phyloP scores from a whole-genome alignment of 2,329 filamentous ascomycete genomes.

The Aspergillus costaricaensis region DNA sequence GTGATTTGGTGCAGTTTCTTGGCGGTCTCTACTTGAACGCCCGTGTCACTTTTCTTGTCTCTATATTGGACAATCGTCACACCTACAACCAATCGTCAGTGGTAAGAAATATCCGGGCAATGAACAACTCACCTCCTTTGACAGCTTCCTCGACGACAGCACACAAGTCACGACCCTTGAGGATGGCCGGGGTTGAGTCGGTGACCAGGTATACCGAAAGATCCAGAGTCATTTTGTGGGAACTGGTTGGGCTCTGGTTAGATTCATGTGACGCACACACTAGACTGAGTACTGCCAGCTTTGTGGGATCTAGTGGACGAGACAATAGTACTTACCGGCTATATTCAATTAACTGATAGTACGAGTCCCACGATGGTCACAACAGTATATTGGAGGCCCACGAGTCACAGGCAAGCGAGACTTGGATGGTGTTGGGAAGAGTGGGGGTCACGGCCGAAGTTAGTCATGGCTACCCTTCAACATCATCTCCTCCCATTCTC shows the following conservation, averaged over 20 bases:
- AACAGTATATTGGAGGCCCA: background rate
- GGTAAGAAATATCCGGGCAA: background rate
- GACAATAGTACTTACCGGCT: background rate
- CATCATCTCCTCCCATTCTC: background rate
- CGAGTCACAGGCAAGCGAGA: background rate
- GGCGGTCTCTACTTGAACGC: slow-evolving; percentile 68
- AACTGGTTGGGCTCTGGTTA: background rate
- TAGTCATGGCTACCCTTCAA: background rate
- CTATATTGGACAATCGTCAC: slow-evolving; percentile 86
- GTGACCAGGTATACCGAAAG: slow-evolving; percentile 90
- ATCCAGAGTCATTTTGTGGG: slow-evolving; percentile 56
- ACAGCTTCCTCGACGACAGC: slow-evolving; percentile 74
- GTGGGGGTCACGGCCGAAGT: background rate
- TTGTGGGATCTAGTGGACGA: background rate
- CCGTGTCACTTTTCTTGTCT: slow-evolving; percentile 81
- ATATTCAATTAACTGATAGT: background rate
- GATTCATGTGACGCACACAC: background rate
- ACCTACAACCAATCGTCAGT: slow-evolving; percentile 42
- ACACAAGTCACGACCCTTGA: slow-evolving; percentile 70
- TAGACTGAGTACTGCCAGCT: background rate
- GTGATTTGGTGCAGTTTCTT: slow-evolving; percentile 72
- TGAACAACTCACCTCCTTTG: slow-evolving; percentile 60
- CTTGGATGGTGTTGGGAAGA: background rate
- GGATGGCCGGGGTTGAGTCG: slow-evolving; percentile 83
- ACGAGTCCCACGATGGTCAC: background rate